Evolutionary conservation across 2,329 filamentous ascomycete genomes (phyloP).

Genomic region (Chalara sp.): DNA sequence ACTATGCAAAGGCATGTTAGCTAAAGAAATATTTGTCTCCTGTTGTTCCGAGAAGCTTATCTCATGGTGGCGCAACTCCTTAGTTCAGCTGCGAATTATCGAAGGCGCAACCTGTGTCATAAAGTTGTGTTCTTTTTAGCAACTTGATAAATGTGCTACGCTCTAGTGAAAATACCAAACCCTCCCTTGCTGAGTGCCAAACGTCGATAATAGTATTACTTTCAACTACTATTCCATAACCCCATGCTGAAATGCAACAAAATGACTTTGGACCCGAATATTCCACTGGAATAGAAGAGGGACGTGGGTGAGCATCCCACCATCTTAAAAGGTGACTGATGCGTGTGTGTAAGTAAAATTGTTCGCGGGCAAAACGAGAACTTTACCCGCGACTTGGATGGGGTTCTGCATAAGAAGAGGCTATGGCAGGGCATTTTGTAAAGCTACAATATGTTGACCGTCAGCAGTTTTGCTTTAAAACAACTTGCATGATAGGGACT

Average conservation of each 20-base stretch:
- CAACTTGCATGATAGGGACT: conserved; percentile 14
- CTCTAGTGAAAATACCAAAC: too few relatives aligned
- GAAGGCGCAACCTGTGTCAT: too few relatives aligned
- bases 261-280: conserved; percentile 16
- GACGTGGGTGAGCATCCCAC: conserved; percentile 23
- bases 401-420: conserved; percentile 12
- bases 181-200: background rate
- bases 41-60: too few relatives aligned
- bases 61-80: too few relatives aligned
- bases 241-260: conserved; percentile 23
- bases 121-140: too few relatives aligned
- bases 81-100: too few relatives aligned
- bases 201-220: conserved; percentile 13
- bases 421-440: conserved; percentile 13
- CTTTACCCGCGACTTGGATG: conserved; percentile 14
- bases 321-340: conserved; percentile 17
- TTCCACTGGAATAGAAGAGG: conserved; percentile 13
- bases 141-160: too few relatives aligned
- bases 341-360: conserved; percentile 19
- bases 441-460: conserved; percentile 17
- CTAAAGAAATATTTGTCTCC: too few relatives aligned
- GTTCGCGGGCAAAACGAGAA: conserved; percentile 21
- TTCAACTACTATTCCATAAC: conserved; percentile 17
- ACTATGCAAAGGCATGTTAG: too few relatives aligned
- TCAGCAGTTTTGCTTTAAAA: conserved; percentile 18